Percentiles rank a stretch among this genome's conserved stretches.
These are phyloP conservation scores for Populus nigra DNA, from an alignment of 345 rosid species.

Conservation along the genomic window DNA sequence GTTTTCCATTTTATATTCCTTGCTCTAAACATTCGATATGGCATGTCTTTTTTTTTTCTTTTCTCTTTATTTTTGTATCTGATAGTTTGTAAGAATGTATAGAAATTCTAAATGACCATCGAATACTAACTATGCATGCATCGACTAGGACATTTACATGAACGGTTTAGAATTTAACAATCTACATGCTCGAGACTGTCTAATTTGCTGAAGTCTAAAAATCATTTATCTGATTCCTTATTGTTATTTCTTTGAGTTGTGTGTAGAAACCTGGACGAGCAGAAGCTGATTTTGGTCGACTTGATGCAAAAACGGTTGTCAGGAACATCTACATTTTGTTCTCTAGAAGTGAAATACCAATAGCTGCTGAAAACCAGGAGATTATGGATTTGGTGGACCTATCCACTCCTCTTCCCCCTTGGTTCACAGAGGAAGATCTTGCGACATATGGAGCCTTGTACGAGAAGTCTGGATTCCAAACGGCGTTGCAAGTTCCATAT, in stretches of 20 bases:
- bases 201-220: not conserved
- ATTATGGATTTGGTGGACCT: conserved; percentile 53
- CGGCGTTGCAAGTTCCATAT: conserved; percentile 54
- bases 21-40: not conserved
- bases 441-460: conserved; percentile 47
- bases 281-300: conserved; percentile 60
- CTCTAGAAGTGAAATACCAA: conserved; percentile 53
- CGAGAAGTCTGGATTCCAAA: conserved; percentile 50
- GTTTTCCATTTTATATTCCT: not conserved
- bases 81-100: not conserved
- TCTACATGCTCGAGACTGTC: not conserved
- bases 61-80: no score
- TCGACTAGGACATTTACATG: not conserved
- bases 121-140: not conserved
- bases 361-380: conserved; percentile 52
- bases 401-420: conserved; percentile 53
- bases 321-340: conserved; percentile 50
- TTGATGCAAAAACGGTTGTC: conserved; percentile 53
- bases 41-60: no score
- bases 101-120: not conserved
- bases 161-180: no score
- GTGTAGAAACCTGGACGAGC: conserved; percentile 38
- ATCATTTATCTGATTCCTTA: not conserved
- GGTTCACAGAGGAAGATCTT: conserved; percentile 58
- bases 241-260: not conserved